Percentiles rank a stretch among this genome's conserved stretches.
phyloP scores from a whole-genome alignment of 2,329 filamentous ascomycete genomes.

The Madurella fahalii region DNA sequence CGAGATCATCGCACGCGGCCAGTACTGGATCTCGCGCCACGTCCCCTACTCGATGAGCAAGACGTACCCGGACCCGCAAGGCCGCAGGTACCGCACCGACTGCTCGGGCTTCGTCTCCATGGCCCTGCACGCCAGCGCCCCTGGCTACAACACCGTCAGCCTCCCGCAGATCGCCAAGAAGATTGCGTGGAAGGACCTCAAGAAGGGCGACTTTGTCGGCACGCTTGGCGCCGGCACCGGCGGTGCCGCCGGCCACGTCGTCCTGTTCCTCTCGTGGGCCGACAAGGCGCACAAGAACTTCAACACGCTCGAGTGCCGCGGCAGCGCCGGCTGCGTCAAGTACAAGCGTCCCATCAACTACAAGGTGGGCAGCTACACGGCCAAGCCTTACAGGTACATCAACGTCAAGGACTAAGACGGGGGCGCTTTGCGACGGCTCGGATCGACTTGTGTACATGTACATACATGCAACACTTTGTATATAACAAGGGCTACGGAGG shows the following conservation, averaged over 20 bases:
- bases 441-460: neutral
- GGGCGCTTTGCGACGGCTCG: neutral
- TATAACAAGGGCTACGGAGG: neutral
- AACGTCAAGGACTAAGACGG: slow-evolving; percentile 1
- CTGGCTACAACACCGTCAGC: slow-evolving; percentile 16
- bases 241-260: slow-evolving; percentile 13
- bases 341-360: slow-evolving; percentile 8
- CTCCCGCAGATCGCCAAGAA: slow-evolving; percentile 7
- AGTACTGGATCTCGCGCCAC: slow-evolving; percentile 8
- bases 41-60: slow-evolving; percentile 16
- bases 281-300: slow-evolving; percentile 1
- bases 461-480: neutral
- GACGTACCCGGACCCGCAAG: slow-evolving; percentile 12
- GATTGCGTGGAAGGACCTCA: slow-evolving; percentile 10
- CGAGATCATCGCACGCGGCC: slow-evolving; percentile 15
- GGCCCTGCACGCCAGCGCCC: slow-evolving; percentile 14
- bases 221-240: slow-evolving; percentile 16
- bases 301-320: slow-evolving; percentile 15
- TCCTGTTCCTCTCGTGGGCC: slow-evolving; percentile 13
- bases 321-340: slow-evolving; percentile 10
- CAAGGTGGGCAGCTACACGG: slow-evolving; percentile 6
- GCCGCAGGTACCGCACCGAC: slow-evolving; percentile 18
- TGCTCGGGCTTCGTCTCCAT: slow-evolving; percentile 19
- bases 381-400: slow-evolving; percentile 17
- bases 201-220: slow-evolving; percentile 16